phyloP scores from a whole-genome alignment of 2,329 filamentous ascomycete species.

The Ploettnerulaceae sp. region DNA sequence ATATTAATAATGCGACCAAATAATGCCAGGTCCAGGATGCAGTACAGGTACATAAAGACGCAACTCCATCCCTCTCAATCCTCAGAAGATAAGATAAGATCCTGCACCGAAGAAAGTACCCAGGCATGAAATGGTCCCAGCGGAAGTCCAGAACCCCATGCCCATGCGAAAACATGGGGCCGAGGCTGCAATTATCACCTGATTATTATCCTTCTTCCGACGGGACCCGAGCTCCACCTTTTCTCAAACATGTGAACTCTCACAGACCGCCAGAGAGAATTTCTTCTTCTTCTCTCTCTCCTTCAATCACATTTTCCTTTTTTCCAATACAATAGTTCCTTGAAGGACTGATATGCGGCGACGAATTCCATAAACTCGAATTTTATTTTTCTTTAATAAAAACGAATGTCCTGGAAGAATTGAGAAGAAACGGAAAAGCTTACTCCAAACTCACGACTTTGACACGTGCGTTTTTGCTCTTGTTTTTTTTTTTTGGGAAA shows the following conservation, averaged over 20 bases:
- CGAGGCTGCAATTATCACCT: conserved; percentile 12
- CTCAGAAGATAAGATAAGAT: conserved; percentile 3
- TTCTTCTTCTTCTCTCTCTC: not conserved
- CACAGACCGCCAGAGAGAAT: not conserved
- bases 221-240: conserved; percentile 8
- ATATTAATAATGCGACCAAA: no score
- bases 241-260: not conserved
- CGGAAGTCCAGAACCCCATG: no score
- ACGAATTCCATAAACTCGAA: not conserved
- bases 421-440: not conserved
- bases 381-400: no score
- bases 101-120: not conserved
- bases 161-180: not conserved
- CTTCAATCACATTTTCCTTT: not conserved
- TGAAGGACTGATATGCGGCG: not conserved
- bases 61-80: no score
- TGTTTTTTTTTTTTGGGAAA: not conserved
- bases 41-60: no score
- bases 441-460: not conserved
- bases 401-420: not conserved
- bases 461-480: not conserved
- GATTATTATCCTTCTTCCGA: conserved; percentile 11
- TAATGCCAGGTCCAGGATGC: no score
- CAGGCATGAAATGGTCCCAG: not conserved
- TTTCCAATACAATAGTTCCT: not conserved